Evolutionary conservation across 1,284 basidiomycete genomes (phyloP), one percentile per base, ranked within the genome.

Genomic region (Ustilago cynodontis): DNA sequence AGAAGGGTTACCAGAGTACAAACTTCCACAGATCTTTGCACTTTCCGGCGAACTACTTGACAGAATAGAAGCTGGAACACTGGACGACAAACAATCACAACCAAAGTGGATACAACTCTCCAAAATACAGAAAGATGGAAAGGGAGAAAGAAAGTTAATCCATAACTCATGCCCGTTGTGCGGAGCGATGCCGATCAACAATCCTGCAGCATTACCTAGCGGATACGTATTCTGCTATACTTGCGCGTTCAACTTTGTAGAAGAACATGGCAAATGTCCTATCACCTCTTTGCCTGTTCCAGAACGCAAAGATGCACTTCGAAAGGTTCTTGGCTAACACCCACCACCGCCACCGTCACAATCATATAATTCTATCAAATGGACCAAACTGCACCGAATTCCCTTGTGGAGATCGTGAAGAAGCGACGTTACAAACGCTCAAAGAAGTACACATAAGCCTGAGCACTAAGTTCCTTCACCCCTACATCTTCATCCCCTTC

Each of bases 221-320:
- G 95, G 97, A 51, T 98, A 95, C 88, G 94, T 98, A 9, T 96
- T 94, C 83, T 98, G 96, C 87, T 99, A 97, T 87, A 91, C 93
- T 47, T 98, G 96, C 87, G 92, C 92, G 59, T 92, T 93, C 88
- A 91, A 92, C 67, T 91, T 94, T 79, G 91, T 98, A 53, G 91
- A 93, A 85, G 90, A 91, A 82, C 88, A 91, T 67, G 91, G 91
- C 33, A 89, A 88, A 82, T 98, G 95, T 88, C 95, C 95, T 65
- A 91, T 98, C 77, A 97, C 95, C 58, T 88, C 94, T 56, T 86
- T 93, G 58, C 90, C 90, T 6, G 89, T 92, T 31, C 89, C 89
- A 64, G 90, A 91, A 63, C 94, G 93, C 90, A 92, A 95, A 11
- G 70, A 78, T 37, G 72, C 70, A 85, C 87, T 98, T 84, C 89